Evolutionary conservation across 148 eudicot species (phyloP), one percentile per base, ranked within the genome.

Genomic region (Gaultheria prostrata): DNA sequence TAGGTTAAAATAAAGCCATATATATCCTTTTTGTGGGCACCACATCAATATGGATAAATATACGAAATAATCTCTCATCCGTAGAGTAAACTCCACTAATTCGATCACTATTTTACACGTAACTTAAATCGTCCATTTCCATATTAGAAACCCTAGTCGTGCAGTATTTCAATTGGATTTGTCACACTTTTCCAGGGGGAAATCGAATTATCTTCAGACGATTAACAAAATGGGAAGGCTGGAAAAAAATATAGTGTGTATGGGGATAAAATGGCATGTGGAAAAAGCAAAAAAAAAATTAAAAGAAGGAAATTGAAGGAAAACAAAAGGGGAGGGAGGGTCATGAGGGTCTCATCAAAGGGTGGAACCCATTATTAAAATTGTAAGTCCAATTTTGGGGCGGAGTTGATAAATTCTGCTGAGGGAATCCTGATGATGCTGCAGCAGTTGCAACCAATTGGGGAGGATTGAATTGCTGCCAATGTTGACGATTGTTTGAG

Each of bases 371-470:
- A 89, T 93, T 92, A 26, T 26, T 77, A 59, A 21, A 59, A 21
- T 86, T 86, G 80, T 89, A 92, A 78, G 86, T 84, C 92, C 93
- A 91, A 63, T 85, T 87, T 78, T 85, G 83, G 24, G 83, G 86
- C 71, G 86, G 86, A 7, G 78, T 20, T 56, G 89, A 10, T 65
- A 65, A 65, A 26, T 65, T 91, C 92, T 91, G 94, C 92, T 90
- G 98, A 82, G 89, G 91, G 98, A 96, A 96, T 96, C 99, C 95
- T 96, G 99, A 96, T 94, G 99, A 96, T 96, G 98, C 99, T 94
- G 98, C 98, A 96, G 97, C 97, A 92, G 86, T 86, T 51, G 94
- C 91, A 85, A 87, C 89, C 85, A 87, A n/a, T 89, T 76, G 91
- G 61, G 86, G 88, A 83, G 76, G 85, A 20, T 77, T 83, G 80